A percentile compares a stretch with the other conserved stretches of the same genome.
These are phyloP conservation scores for Boletellus emodensis DNA, from an alignment of 768 basidiomycete genomes.

Conservation along the genomic window DNA sequence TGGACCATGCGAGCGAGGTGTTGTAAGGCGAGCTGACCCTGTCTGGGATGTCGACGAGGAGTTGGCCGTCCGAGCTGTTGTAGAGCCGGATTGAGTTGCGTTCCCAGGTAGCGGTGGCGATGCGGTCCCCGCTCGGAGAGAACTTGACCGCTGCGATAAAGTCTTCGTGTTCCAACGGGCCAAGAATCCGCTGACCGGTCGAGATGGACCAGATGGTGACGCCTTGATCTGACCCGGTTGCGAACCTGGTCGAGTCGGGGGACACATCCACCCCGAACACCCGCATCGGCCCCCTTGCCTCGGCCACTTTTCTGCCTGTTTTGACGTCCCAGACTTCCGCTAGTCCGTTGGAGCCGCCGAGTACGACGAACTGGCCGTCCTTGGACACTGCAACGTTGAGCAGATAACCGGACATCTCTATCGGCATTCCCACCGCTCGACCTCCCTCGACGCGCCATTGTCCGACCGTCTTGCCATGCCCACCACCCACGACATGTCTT, in stretches of 20 bases:
- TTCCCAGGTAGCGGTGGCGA: constrained; percentile 13
- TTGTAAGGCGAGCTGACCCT: constrained; percentile 6
- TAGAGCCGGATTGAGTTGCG: constrained; percentile 2
- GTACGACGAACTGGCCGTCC: constrained; percentile 4
- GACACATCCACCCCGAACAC: constrained; percentile 8
- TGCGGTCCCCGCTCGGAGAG: constrained; percentile 21
- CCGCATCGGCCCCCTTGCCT: background rate
- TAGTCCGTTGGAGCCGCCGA: constrained; percentile 1
- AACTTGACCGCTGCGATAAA: constrained; percentile 14
- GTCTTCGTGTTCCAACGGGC: constrained; percentile 2
- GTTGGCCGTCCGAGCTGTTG: background rate
- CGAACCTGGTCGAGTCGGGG: constrained; percentile 6
- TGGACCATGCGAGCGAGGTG: constrained; percentile 1
- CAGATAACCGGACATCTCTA: background rate
- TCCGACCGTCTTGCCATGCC: constrained; percentile 1
- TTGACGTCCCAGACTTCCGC: constrained; percentile 8
- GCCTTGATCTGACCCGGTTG: background rate
- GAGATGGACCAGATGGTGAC: constrained; percentile 2
- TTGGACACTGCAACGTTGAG: constrained; percentile 4
- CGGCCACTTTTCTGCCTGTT: constrained; percentile 1
- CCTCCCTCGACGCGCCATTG: constrained; percentile 4
- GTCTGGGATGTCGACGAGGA: constrained; percentile 5
- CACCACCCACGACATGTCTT: constrained; percentile 3
- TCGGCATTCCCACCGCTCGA: background rate
- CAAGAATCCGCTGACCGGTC: constrained; percentile 1